A percentile compares a stretch with the other conserved stretches of the same genome.
Evolutionary conservation across 2,329 filamentous ascomycete species (phyloP).

Genomic region (Hymenoscyphus occultus): DNA sequence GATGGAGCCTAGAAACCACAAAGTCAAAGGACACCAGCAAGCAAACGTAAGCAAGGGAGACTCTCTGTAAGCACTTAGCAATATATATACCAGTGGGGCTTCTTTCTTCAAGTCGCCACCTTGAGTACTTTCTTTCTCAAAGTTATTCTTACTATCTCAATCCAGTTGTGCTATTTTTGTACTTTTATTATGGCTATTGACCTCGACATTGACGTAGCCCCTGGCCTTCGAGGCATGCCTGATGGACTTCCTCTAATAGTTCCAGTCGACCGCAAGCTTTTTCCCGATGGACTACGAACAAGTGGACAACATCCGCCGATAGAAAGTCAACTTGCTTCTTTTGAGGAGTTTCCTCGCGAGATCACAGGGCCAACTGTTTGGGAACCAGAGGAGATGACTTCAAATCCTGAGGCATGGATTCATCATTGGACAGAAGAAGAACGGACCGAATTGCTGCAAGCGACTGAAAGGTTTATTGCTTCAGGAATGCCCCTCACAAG

Average conservation of each 20-base stretch:
- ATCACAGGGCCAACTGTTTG: not conserved
- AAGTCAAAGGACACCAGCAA: no score
- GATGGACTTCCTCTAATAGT: not conserved
- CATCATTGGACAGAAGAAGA: not conserved
- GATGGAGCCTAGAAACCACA: no score
- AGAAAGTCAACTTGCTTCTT: not conserved
- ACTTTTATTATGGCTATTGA: conserved; percentile 1
- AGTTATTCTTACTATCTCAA: no score
- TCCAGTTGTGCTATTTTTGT: no score
- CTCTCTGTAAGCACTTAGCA: no score
- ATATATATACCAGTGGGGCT: no score
- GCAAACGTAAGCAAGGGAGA: no score
- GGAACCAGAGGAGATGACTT: not conserved
- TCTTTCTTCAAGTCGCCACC: no score
- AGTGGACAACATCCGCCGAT: conserved; percentile 1
- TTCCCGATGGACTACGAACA: conserved; percentile 1
- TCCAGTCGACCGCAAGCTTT: conserved; percentile 1
- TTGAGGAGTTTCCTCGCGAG: not conserved
- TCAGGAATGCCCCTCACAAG: not conserved
- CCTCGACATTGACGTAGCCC: conserved; percentile 13
- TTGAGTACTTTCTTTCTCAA: no score
- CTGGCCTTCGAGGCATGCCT: not conserved
- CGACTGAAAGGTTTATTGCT: not conserved
- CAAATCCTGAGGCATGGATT: not conserved
- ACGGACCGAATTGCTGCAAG: not conserved